Evolutionary conservation across 345 rosid species (phyloP).

Genomic region (Diplotaxis tenuifolia): DNA sequence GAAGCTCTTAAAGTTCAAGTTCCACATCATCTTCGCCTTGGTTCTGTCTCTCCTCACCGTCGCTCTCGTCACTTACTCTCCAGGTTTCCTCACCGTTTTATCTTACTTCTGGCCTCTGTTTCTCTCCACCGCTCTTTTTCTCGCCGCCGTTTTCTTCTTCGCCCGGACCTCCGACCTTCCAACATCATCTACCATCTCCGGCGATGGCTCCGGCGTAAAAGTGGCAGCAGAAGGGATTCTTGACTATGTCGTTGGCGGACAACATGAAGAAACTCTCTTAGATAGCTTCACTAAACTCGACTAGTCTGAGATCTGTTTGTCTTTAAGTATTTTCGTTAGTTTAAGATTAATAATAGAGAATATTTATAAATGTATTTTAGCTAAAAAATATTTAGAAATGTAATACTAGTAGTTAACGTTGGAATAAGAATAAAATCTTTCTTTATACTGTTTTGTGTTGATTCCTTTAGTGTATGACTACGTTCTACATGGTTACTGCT

Average conservation of each 20-base stretch:
- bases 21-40: conserved; percentile 47
- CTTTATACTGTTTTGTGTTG: background rate
- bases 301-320: conserved; percentile 16
- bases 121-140: conserved; percentile 86
- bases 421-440: conserved; percentile 13
- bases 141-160: conserved; percentile 65
- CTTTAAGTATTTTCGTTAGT: background rate
- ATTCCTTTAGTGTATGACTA: background rate
- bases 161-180: conserved; percentile 48
- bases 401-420: conserved; percentile 15
- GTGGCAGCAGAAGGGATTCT: conserved; percentile 65
- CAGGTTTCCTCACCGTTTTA: conserved; percentile 65
- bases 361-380: conserved; percentile 22
- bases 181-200: conserved; percentile 22
- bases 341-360: background rate
- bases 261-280: conserved; percentile 38
- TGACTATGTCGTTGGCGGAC: conserved; percentile 72
- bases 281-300: conserved; percentile 33
- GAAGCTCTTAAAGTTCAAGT: conserved; percentile 57
- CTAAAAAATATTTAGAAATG: conserved; percentile 13
- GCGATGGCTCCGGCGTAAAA: conserved; percentile 43
- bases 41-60: conserved; percentile 29
- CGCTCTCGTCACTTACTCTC: conserved; percentile 50
- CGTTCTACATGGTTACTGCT: background rate
- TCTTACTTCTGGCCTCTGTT: conserved; percentile 91